Base-by-base conservation (phyloP, 805 yeast genomes). In the Candida silvatica region DNA sequence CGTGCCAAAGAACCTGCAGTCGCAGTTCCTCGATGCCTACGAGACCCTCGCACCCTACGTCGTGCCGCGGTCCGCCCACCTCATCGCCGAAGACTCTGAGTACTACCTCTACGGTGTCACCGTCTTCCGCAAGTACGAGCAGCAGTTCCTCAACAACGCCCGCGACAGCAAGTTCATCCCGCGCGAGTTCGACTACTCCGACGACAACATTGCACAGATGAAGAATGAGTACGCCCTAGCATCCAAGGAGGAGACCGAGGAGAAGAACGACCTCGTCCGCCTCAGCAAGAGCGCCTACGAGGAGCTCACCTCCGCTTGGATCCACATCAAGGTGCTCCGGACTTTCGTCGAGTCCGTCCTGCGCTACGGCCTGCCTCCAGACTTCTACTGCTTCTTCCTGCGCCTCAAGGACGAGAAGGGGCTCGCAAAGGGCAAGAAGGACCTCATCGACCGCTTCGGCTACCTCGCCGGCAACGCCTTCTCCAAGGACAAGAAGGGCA, bases 351-450 rank as follows among this genome's bases (percentile, higher is more conserved):
- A 92, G 63, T 74, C 87, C 34, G 95, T 92, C 12, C 70, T 92
- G 56, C 79, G 99, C 61, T 92, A 92, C 58, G 99, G 99, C 1
- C 71, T 92, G 44, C 99, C 98, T 24, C 97, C 97, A 20, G 81
- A 80, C 49, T 92, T 90, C 58, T 72, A 75, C 51, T 62, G 67
- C 34, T 71, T 49, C 46, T 56, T 69, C 36, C 51, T 75, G 31
- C 64, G 65, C 42, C 52, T 82, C 46, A 56, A 64, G 16, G 52
- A 67, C 27, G 37, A 37, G 6, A 65, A 65, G 45, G 54, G 58
- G 19, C 45, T 70, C 17, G 64, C 61, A 20, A 74, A 70, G 58
- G 77, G 87, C 30, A 87, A 80, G 59, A 62, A 69, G 39, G 83
- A 80, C 44, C 68, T 92, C 42, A 62, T 83, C 31, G 69, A 67